Conservation (phyloP, 176 grass and related monocot genomes). For the Leersia perrieri region DNA sequence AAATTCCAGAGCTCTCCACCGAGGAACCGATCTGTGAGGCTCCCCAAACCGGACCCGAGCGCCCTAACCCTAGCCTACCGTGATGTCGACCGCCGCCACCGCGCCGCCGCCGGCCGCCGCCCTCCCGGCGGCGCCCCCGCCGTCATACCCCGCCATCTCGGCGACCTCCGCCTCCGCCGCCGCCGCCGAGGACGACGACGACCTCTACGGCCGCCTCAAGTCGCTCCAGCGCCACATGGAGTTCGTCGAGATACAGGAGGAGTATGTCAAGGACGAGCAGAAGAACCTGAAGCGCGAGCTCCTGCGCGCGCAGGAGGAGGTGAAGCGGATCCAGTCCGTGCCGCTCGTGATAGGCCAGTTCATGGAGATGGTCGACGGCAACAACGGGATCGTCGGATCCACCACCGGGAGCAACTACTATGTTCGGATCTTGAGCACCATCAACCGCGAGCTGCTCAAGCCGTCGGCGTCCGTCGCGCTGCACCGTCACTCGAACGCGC, state of each 20-base stretch:
- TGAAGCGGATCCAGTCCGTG: slow-evolving; percentile 97
- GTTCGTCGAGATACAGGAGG: slow-evolving; percentile 96
- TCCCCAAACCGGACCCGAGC: slow-evolving; percentile 18
- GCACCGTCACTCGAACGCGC: slow-evolving; percentile 88
- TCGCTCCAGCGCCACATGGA: slow-evolving; percentile 91
- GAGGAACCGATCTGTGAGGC: not conserved
- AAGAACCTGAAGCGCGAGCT: slow-evolving; percentile 98
- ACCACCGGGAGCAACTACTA: slow-evolving; percentile 98
- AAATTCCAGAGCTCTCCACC: not conserved
- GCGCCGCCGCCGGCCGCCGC: slow-evolving; percentile 19
- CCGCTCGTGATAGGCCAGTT: slow-evolving; percentile 98
- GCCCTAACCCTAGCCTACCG: slow-evolving; percentile 14
- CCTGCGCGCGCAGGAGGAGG: slow-evolving; percentile 94
- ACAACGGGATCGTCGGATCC: slow-evolving; percentile 95
- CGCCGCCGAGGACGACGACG: slow-evolving; percentile 58
- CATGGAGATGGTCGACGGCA: slow-evolving; percentile 99
- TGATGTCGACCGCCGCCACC: slow-evolving; percentile 46
- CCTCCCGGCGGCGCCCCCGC: slow-evolving; percentile 27
- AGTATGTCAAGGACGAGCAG: slow-evolving; percentile 97
- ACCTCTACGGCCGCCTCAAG: slow-evolving; percentile 90
- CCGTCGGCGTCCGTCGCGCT: slow-evolving; percentile 82
- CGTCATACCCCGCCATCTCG: slow-evolving; percentile 39
- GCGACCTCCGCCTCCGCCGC: not conserved
- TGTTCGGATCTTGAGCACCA: slow-evolving; percentile 89
- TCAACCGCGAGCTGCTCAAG: slow-evolving; percentile 94